Evolutionary conservation across 257 asterid genomes (phyloP), one percentile per base, ranked within the genome.

Genomic region (Solanum chilense): DNA sequence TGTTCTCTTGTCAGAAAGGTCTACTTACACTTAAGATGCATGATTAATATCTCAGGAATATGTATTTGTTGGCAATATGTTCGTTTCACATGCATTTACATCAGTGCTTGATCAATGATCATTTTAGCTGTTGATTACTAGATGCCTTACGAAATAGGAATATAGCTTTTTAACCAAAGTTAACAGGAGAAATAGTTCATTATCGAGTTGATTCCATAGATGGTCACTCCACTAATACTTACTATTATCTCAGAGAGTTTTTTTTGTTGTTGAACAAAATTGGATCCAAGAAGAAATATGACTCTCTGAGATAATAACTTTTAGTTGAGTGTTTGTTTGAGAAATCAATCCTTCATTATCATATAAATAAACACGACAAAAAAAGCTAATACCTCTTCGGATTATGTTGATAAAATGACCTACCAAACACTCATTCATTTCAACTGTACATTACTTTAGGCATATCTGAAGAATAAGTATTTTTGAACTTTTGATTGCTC

Each of bases 1-100:
- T 77, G 91, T 97, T 88, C 99, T 97, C 88, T 92, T 97, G 89
- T 96, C 99, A 69, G 99, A 97, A 93, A 97, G 99, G 99, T 97
- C 80, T n/a, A 42, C 82, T 71, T 82, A 78, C 76, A 74, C 82
- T 11, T 49, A 85, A 49, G 68, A 10, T 85, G 27, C 27, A 33
- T 15, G 15, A 3, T 69, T 71, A 35, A 35, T 9, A 16, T 35
- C 80, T 73, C 80, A 35, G 5, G 21, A 18, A 73, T 35, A 73
- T 73, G 45, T 35, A 33, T 73, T 73, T 73, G 15, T 73, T 73
- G 47, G 45, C 3, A 25, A 37, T 25, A 35, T 73, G 80, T 1
- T 73, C 47, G 47, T 73, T 18, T 37, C 80, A 70, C 16, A 18
- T 35, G 9, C 47, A 35, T 71, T 71, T 69, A 41, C 76, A 69